These are phyloP conservation scores for Umbelopsis sp. DNA, from an alignment of 192 early-diverging fungal species.

Conservation along the genomic window DNA sequence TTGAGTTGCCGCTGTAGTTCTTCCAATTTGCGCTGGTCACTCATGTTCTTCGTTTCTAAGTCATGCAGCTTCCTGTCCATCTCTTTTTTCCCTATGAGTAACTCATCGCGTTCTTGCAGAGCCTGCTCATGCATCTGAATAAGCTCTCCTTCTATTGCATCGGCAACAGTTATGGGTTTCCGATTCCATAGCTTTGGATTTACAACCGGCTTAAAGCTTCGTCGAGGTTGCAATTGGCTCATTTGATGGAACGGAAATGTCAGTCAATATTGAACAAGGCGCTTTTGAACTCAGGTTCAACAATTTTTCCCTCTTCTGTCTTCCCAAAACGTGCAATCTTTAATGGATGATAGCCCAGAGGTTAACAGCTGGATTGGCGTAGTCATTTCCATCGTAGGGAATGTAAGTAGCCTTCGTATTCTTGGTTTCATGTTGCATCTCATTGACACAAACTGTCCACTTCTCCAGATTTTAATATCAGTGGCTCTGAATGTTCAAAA, in stretches of 20 bases:
- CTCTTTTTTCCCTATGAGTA: neutral
- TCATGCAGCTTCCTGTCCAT: neutral
- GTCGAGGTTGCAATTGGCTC: constrained; percentile 15
- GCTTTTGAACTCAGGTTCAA: constrained; percentile 17
- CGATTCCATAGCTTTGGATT: neutral
- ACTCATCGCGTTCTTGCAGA: neutral
- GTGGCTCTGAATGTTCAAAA: constrained; percentile 73
- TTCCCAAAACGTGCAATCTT: constrained; percentile 10
- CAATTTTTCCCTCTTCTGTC: constrained; percentile 18
- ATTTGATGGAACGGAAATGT: neutral
- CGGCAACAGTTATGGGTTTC: constrained; percentile 8
- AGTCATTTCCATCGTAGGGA: constrained; percentile 58
- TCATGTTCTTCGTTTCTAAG: constrained; percentile 15
- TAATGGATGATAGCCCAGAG: constrained; percentile 25
- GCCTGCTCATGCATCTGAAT: constrained; percentile 18
- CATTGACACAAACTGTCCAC: neutral
- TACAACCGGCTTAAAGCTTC: constrained; percentile 1
- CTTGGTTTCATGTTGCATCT: neutral
- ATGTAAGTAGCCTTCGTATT: constrained; percentile 43
- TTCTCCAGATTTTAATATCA: constrained; percentile 60
- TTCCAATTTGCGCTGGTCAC: constrained; percentile 1
- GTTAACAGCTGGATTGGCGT: constrained; percentile 62
- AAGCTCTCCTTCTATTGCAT: constrained; percentile 18
- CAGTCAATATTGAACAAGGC: neutral
- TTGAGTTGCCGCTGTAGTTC: constrained; percentile 3